Base-by-base conservation (phyloP, 2,329 filamentous ascomycete genomes). In the Ascomycota sp. region DNA sequence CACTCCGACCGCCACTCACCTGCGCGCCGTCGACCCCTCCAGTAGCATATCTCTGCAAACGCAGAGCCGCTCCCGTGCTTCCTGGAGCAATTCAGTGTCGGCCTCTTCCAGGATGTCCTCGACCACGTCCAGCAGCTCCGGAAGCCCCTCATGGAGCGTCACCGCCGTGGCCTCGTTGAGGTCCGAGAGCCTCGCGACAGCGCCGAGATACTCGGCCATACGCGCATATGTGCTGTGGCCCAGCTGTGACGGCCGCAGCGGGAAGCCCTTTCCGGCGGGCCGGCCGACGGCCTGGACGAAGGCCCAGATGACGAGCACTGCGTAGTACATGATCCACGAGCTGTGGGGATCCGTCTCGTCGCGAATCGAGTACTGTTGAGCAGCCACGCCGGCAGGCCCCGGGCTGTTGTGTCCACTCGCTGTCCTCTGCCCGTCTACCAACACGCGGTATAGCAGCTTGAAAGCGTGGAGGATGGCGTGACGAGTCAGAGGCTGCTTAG, bases 291-390 rank as follows among this genome's bases (percentile, higher is more conserved):
- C 80, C 41, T 73, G 82, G 3, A 81, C 81, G 43, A 86, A 93
- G 4, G 71, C 77, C 81, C 82, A 93, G 8, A 93, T 81, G 29
- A 81, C 77, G 31, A 93, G 57, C 1, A 75, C 71, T 0, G 83
- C 78, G 41, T 86, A 86, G 53, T 92, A 93, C 46, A 93, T 65
- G 26, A 91, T 78, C 82, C 83, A 93, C 0, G 83, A 80, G 19
- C 82, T 65, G 41, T 93, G 86, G 15, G 89, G 70, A 19, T 92
- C 68, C 20, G 75, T 69, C 44, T 93, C 83, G 38, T 76, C 73
- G 22, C 75, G 68, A 9, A 80, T 75, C 1, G 71, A 76, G 49
- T 92, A 93, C 12, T 63, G 52, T 4, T 43, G 39, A 9, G 44
- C 53, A 20, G 56, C 56, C 4, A 50, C 50, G 10, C 51, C 53